Conservation (phyloP, 805 yeast genomes). For the Teunomyces barrocoloradensis region DNA sequence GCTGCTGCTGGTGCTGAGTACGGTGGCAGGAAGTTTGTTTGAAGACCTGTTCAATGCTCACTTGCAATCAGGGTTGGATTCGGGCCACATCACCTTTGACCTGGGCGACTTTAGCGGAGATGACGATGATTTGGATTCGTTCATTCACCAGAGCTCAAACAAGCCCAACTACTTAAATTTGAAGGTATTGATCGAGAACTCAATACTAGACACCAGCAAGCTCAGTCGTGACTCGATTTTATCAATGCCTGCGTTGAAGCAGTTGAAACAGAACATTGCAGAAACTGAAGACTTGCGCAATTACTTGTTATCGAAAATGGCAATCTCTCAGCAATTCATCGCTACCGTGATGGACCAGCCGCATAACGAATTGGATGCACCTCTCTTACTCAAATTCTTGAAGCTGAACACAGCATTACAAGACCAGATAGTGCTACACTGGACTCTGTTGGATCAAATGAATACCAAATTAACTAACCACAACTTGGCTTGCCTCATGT, state of each 20-base stretch:
- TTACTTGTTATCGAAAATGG: conserved; percentile 29
- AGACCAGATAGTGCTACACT: conserved; percentile 20
- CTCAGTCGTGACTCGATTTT: conserved; percentile 33
- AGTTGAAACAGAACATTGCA: conserved; percentile 26
- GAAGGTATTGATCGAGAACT: conserved; percentile 44
- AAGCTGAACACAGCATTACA: conserved; percentile 33
- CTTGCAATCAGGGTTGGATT: conserved; percentile 30
- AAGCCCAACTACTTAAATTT: conserved; percentile 37
- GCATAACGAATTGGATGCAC: conserved; percentile 52
- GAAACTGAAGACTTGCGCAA: conserved; percentile 29
- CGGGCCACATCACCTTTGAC: conserved; percentile 18
- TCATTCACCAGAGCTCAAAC: conserved; percentile 11
- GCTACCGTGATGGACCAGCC: conserved; percentile 43
- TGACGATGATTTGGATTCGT: conserved; percentile 16
- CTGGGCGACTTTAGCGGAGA: conserved; percentile 4
- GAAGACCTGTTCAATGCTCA: conserved; percentile 33
- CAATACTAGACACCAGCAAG: conserved; percentile 39
- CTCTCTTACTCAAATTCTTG: conserved; percentile 28
- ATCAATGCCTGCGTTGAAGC: conserved; percentile 25
- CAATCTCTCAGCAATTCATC: conserved; percentile 34
- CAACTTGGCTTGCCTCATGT: conserved; percentile 42
- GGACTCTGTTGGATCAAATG: conserved; percentile 28
- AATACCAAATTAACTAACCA: conserved; percentile 35
- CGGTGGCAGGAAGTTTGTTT: conserved; percentile 19
- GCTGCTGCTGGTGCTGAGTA: conserved; percentile 2